These are phyloP conservation scores for Mycena epipterygia DNA, from an alignment of 768 basidiomycete genomes.

Conservation along the genomic window DNA sequence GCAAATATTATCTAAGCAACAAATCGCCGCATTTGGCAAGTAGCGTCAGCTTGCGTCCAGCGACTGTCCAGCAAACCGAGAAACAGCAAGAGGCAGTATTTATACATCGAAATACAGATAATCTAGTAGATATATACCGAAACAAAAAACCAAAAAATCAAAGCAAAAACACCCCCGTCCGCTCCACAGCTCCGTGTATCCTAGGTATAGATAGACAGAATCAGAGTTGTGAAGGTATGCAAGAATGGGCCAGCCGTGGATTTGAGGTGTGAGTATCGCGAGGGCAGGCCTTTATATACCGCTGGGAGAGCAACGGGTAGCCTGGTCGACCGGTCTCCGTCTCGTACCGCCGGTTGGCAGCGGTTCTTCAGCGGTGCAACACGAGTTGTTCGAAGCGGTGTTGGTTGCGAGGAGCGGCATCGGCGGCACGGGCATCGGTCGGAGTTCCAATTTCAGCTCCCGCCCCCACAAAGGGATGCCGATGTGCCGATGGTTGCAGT, in stretches of 20 bases:
- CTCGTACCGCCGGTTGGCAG: background rate
- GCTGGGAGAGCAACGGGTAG: background rate
- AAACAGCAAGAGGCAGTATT: background rate
- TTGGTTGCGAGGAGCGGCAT: too few species aligned
- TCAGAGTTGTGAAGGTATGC: background rate
- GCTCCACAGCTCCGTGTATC: background rate
- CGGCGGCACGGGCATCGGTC: too few species aligned
- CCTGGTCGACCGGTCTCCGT: conserved; percentile 1
- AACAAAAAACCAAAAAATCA: background rate
- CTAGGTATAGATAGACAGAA: background rate
- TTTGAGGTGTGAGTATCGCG: too few species aligned
- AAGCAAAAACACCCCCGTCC: background rate
- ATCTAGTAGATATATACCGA: conserved; percentile 1
- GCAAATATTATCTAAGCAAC: background rate
- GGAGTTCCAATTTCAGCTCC: too few species aligned
- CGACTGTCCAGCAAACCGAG: too few species aligned
- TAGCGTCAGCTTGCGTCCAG: too few species aligned
- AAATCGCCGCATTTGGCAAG: background rate
- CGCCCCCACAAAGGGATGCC: too few species aligned
- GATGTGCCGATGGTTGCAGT: too few species aligned
- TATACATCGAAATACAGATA: conserved; percentile 19
- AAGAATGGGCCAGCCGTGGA: conserved; percentile 16
- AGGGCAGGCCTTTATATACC: background rate
- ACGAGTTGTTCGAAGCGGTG: too few species aligned
- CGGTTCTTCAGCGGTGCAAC: background rate